phyloP scores from a whole-genome alignment of 208 protist species.

The Crithidia acanthocephali region DNA sequence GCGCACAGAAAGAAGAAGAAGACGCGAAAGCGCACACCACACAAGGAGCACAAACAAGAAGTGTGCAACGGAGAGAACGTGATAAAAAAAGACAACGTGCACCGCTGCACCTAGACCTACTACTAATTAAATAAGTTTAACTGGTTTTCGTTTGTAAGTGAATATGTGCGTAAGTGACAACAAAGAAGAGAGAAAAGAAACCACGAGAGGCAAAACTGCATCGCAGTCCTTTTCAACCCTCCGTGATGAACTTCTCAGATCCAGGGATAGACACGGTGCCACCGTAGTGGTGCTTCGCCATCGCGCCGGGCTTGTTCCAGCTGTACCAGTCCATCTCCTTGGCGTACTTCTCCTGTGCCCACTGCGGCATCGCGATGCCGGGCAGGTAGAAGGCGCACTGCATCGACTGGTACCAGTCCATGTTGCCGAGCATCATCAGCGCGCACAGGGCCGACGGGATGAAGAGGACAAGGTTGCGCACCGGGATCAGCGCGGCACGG shows the following conservation, averaged over 20 bases:
- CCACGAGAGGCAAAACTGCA: constrained; percentile 18
- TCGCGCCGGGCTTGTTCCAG: constrained; percentile 84
- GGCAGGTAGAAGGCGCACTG: constrained; percentile 59
- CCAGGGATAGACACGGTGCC: constrained; percentile 87
- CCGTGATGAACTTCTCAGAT: constrained; percentile 83
- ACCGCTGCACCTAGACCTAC: constrained; percentile 2
- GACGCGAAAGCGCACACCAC: not conserved
- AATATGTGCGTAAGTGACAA: constrained; percentile 5
- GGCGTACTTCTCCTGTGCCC: constrained; percentile 69
- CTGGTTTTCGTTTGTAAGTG: not conserved
- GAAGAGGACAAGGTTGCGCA: constrained; percentile 69
- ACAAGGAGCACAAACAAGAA: not conserved
- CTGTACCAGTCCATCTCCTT: constrained; percentile 74
- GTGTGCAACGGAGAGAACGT: not conserved
- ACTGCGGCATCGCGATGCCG: constrained; percentile 57
- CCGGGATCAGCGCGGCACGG: constrained; percentile 55
- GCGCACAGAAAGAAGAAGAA: not conserved
- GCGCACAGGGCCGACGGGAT: constrained; percentile 61
- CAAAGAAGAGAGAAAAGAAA: constrained; percentile 1
- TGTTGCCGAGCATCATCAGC: constrained; percentile 80
- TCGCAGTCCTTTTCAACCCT: too few relatives aligned
- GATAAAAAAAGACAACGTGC: not conserved
- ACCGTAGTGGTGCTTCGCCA: constrained; percentile 88
- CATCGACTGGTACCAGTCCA: constrained; percentile 86
- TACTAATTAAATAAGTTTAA: constrained; percentile 12